Evolutionary conservation across 148 eudicot genomes (phyloP), one percentile per base, ranked within the genome.

Genomic region (Chenopodium berlandieri): DNA sequence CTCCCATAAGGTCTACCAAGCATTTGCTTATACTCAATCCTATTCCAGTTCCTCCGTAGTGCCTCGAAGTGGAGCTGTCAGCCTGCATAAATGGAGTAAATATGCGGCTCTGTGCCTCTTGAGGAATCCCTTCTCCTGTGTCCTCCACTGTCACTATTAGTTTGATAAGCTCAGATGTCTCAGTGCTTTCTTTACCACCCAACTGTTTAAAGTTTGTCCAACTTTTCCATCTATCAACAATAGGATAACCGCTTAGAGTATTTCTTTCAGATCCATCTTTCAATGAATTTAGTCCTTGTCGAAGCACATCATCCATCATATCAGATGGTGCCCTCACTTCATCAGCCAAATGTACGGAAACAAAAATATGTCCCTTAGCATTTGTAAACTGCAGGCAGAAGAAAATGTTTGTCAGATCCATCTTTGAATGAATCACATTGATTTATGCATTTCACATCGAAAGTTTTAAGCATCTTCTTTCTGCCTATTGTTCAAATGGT

Each of bases 41-140:
- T 50, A 96, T 96, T 54, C 99, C 98, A 11, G 98, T 96, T n/a
- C 99, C 98, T 72, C 99, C 99, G 82, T 96, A 88, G n/a, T 85
- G 91, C 23, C 99, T 86, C 12, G 98, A 94, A 48, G 95, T 96
- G 50, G 98, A 94, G 83, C 95, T 91, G 83, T 91, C 99, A n/a
- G 93, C 99, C 84, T 96, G 99, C 99, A 96, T 92, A 80, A 96
- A 96, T 31, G 98, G 98, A 68, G 80, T 92, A 86, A 96, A 96
- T 71, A 96, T 91, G 50, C 91, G 90, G 52, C 16, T 73, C 75
- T 91, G 95, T 79, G 93, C 97, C 5, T 96, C 92, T 71, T 5
- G 78, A 60, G 91, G 97, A 46, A 96, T 92, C 47, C 99, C 99
- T 31, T 85, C 93, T 22, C 99, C 99, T 0, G 99, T 96, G 84